Conservation (phyloP, 1,284 basidiomycete species). For the Rhodotorula sp. region DNA sequence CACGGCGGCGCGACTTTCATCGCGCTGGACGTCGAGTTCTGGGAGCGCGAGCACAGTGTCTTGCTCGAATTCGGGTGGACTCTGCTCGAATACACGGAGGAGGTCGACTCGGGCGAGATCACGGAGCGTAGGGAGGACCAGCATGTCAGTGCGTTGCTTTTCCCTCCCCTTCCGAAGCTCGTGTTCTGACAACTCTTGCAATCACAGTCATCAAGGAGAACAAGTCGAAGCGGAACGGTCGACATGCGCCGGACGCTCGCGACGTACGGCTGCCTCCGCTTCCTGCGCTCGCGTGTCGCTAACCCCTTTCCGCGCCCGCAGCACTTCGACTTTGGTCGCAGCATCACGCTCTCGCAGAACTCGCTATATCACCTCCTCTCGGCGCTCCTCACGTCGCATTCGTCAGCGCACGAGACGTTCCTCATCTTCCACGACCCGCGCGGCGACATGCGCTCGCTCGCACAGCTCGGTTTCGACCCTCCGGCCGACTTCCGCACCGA, state of each 20-base stretch:
- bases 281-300: neutral
- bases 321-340: constrained; percentile 32
- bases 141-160: constrained; percentile 1
- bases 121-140: constrained; percentile 19
- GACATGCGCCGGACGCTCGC: constrained; percentile 24
- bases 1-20: constrained; percentile 33
- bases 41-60: constrained; percentile 24
- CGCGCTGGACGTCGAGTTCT: constrained; percentile 38
- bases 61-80: constrained; percentile 37
- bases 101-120: constrained; percentile 14
- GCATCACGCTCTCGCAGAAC: neutral
- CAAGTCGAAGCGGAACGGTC: constrained; percentile 13
- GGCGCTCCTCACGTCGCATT: constrained; percentile 24
- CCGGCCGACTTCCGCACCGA: constrained; percentile 4
- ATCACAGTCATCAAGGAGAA: constrained; percentile 33
- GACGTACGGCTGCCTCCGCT: constrained; percentile 10
- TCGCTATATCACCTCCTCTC: constrained; percentile 24
- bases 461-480: constrained; percentile 25
- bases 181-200: neutral
- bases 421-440: constrained; percentile 39
- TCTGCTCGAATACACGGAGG: constrained; percentile 22
- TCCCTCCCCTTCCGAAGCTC: too few relatives aligned
- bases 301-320: neutral
- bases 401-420: constrained; percentile 22
- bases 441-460: constrained; percentile 21